These are phyloP conservation scores for Sporobolomyces phaffii DNA, from an alignment of 768 basidiomycete genomes.

Conservation along the genomic window DNA sequence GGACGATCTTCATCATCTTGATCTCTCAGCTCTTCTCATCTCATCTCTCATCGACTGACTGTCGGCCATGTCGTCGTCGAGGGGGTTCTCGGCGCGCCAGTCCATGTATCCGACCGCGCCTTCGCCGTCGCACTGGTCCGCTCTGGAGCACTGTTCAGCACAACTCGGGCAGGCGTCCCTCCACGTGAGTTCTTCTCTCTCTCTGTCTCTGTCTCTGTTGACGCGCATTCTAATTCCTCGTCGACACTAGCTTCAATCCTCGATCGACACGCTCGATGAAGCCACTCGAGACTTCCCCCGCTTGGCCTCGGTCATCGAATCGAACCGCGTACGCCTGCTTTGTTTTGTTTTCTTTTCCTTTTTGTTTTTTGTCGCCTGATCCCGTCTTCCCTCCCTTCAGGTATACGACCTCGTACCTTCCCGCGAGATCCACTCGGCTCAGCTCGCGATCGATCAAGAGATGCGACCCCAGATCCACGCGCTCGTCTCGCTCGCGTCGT, in stretches of 20 bases:
- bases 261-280: slow-evolving; percentile 8
- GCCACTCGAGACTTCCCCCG: slow-evolving; percentile 28
- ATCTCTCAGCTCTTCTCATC: not conserved
- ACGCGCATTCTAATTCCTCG: no score
- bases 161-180: not conserved
- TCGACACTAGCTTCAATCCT: slow-evolving; percentile 23
- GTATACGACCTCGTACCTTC: slow-evolving; percentile 31
- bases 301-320: slow-evolving; percentile 4
- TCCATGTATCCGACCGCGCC: slow-evolving; percentile 26
- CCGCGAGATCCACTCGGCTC: slow-evolving; percentile 8
- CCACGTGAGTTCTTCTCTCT: not conserved
- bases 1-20: not conserved
- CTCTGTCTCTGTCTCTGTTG: not conserved
- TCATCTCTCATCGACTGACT: not conserved
- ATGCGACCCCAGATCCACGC: slow-evolving; percentile 33
- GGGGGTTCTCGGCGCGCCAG: slow-evolving; percentile 5
- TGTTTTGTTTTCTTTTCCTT: no score
- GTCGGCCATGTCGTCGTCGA: no score
- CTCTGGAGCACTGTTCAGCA: slow-evolving; percentile 10
- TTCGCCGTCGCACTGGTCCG: slow-evolving; percentile 13
- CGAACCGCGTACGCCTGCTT: slow-evolving; percentile 22
- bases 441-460: slow-evolving; percentile 12
- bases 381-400: slow-evolving; percentile 1
- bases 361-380: no score
- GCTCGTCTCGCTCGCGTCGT: no score